Evolutionary conservation across 768 basidiomycete genomes (phyloP), one percentile per base, ranked within the genome.

Genomic region (Cyathus striatus): DNA sequence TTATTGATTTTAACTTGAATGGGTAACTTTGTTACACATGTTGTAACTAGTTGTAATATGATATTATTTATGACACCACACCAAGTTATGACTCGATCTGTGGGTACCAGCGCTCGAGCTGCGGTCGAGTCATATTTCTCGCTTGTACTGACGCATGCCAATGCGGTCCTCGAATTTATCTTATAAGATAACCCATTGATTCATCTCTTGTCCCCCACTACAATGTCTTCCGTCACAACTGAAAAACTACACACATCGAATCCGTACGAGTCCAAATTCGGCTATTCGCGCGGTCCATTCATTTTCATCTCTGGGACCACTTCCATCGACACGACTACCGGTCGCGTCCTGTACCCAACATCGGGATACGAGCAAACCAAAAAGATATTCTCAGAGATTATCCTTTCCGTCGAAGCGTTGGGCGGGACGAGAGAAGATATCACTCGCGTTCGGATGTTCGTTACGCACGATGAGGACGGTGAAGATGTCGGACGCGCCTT

Each of bases 231-330:
- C n/a, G n/a, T n/a, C n/a, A n/a, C n/a, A n/a, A n/a, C n/a, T n/a
- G n/a, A n/a, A n/a, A n/a, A n/a, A n/a, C n/a, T n/a, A n/a, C 52
- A 38, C 21, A 78, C 72, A 5, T 32, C 52, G 5, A 78, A 77
- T 53, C 75, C 76, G 4, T 79, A 73, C 54, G 76, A 79, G 51
- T 49, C 52, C 12, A 49, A 63, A 43, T 77, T 75, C 45, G 76
- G 76, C 0, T 78, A 76, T 55, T 76, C 73, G 23, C 65, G 69
- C 42, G 78, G 78, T 0, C 69, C 72, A 4, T 73, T 69, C 60
- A 69, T 78, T 51, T 72, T 72, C 53, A 68, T 77, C 23, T 76
- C 75, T 7, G 76, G 76, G 3, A 77, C 76, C 13, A 76, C 75
- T 2, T 68, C 74, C 23, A 64, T 72, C 57, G 67, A 70, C 44